Percentiles rank a stretch among this genome's conserved stretches.
phyloP scores from a whole-genome alignment of 208 protist species.

The Trypanosoma scelopori region DNA sequence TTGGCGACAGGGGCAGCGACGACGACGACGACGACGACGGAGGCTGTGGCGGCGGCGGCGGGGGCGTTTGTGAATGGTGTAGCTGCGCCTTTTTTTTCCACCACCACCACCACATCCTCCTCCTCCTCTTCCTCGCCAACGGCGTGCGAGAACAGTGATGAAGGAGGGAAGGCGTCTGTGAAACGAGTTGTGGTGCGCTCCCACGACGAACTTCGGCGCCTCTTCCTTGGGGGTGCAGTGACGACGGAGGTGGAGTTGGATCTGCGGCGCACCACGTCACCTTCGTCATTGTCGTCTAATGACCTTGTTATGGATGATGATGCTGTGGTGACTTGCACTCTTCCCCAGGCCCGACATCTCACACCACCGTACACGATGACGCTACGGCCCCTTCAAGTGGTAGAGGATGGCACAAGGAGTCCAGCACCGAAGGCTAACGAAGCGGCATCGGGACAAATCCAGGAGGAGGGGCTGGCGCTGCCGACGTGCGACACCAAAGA shows the following conservation, averaged over 20 bases:
- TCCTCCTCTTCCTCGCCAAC: background rate
- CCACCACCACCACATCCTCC: too few relatives aligned
- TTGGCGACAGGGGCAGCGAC: slow-evolving; percentile 3
- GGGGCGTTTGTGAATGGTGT: too few relatives aligned
- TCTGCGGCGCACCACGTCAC: background rate
- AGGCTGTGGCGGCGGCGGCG: background rate
- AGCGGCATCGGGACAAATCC: too few relatives aligned
- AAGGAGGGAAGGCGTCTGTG: background rate
- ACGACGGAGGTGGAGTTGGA: slow-evolving; percentile 13
- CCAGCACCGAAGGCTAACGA: background rate
- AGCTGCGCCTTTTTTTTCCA: too few relatives aligned
- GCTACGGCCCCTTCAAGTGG: background rate
- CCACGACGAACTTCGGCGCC: slow-evolving; percentile 16
- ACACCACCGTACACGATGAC: slow-evolving; percentile 3
- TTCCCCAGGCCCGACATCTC: background rate
- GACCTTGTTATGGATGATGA: background rate
- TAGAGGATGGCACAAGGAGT: background rate
- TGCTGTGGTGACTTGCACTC: slow-evolving; percentile 6
- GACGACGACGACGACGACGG: too few relatives aligned
- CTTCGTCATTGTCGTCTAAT: background rate
- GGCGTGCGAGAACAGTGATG: background rate
- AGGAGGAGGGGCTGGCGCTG: too few relatives aligned
- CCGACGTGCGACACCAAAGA: too few relatives aligned
- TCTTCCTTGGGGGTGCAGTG: slow-evolving; percentile 5
- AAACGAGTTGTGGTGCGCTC: slow-evolving; percentile 13